Conservation (phyloP, 805 yeast species). For the Pichia heedii region DNA sequence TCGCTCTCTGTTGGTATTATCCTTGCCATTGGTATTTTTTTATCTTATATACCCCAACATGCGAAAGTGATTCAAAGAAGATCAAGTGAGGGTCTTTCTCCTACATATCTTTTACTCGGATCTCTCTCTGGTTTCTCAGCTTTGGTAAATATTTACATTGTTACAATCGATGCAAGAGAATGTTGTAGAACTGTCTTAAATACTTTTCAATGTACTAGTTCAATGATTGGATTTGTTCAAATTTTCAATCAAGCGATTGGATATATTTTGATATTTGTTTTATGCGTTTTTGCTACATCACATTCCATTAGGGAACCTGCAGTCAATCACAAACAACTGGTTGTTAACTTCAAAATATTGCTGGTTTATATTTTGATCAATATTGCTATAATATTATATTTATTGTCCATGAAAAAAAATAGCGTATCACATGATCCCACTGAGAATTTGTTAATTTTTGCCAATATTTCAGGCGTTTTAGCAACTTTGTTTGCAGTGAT, state of each 20-base stretch:
- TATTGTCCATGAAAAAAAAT: conserved; percentile 8
- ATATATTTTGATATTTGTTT: conserved; percentile 46
- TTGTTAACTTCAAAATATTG: conserved; percentile 33
- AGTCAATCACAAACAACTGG: conserved; percentile 34
- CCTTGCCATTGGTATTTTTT: conserved; percentile 58
- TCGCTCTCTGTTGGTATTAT: conserved; percentile 41
- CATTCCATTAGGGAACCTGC: conserved; percentile 39
- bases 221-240: conserved; percentile 59
- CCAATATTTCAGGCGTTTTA: conserved; percentile 54
- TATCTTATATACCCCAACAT: conserved; percentile 74
- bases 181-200: conserved; percentile 45
- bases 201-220: conserved; percentile 52
- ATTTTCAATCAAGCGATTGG: conserved; percentile 55
- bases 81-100: conserved; percentile 73
- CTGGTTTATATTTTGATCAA: conserved; percentile 29
- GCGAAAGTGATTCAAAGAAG: conserved; percentile 43
- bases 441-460: conserved; percentile 35
- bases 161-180: conserved; percentile 49
- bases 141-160: conserved; percentile 52
- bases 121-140: conserved; percentile 62
- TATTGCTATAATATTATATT: conserved; percentile 17
- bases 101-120: conserved; percentile 62
- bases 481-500: conserved; percentile 55
- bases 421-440: background rate
- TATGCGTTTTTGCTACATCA: conserved; percentile 42